Base-by-base conservation (phyloP, 148 eudicot species). In the Beta vulgaris region DNA sequence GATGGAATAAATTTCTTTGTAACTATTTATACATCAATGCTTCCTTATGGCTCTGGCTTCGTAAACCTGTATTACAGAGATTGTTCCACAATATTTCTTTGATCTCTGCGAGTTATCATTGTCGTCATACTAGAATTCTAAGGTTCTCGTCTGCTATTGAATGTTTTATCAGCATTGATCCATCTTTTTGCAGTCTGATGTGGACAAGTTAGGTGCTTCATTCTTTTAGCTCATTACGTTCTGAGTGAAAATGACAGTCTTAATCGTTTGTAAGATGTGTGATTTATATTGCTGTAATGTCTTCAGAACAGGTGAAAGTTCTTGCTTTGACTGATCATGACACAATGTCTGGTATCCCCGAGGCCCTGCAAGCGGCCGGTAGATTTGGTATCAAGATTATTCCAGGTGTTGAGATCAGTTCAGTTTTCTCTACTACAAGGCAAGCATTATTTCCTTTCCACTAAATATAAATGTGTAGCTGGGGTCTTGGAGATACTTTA, bases 241-340 rank as follows among this genome's bases (percentile, higher is more conserved):
- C 62, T 7, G 40, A 34, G 31, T 59, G 37, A 59, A 1, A 25
- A 25, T 12, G 53, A 43, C 7, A 42, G 51, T 28, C 51, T 68
- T 40, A 60, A 59, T 2, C 11, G 49, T 80, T 64, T 67, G 57
- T 81, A 53, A 71, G 82, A 57, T 48, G 67, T 70, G 80, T 82
- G 75, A 84, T 70, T 37, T 81, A 13, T 51, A 29, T 67, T 77
- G n/a, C 71, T 82, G 51, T 77, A 66, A 54, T 85, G 59, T 87
- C 80, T 87, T 83, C 88, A 86, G 90, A 86, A 86, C 96, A 94
- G 98, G 98, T 94, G 77, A 94, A 94, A 84, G 97, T 90, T 76
- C 96, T 94, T 75, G 87, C 98, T 75, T 85, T 94, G 65, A 91
- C 98, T 68, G 98, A 94, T 84, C 98, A 94, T 68, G 98, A 94